Base-by-base conservation (phyloP, 352 stramenopile genomes). In the Phytophthora sp. region DNA sequence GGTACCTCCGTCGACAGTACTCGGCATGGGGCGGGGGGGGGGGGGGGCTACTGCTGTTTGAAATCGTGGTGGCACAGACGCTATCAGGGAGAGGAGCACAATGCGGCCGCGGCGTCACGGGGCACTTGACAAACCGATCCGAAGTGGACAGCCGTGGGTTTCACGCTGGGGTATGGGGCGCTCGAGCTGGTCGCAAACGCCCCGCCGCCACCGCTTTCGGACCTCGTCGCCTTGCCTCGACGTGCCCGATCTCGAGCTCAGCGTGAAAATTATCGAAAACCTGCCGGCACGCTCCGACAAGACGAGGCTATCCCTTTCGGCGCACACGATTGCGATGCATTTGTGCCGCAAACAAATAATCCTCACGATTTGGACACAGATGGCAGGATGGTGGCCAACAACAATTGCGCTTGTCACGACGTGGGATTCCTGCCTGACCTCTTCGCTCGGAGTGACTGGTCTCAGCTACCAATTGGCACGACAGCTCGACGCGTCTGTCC, bases 251-350 rank as follows among this genome's bases (percentile, higher is more conserved):
- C 46, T 54, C 31, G 17, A 23, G 20, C 44, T 64, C 43, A 6
- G 34, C 10, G 31, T 38, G 32, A 62, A 57, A 68, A 41, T 62
- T 38, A 48, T 49, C 54, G 32, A 60, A 59, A 66, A 64, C 34
- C 55, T 55, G 46, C 45, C 27, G 46, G 45, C 17, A 17, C 44
- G 10, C 23, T 32, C 10, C 9, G 18, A 44, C 21, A 37, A 44
- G 28, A 2, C 46, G 13, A 12, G 39, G 32, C 50, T 62, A 51
- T 61, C 58, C 58, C 49, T 24, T 17, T 11, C 37, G n/a, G 0
- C 5, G 3, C 31, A 11, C 5, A 30, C 4, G 58, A 62, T 67
- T 67, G 59, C 42, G 27, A 44, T 5, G 6, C 1, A 5, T 27
- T 4, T 27, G 17, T 11, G 21, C 34, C 35, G 56, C 49, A 45